Conservation (phyloP, 768 basidiomycete genomes). For the Hygrocybe coccinea region DNA sequence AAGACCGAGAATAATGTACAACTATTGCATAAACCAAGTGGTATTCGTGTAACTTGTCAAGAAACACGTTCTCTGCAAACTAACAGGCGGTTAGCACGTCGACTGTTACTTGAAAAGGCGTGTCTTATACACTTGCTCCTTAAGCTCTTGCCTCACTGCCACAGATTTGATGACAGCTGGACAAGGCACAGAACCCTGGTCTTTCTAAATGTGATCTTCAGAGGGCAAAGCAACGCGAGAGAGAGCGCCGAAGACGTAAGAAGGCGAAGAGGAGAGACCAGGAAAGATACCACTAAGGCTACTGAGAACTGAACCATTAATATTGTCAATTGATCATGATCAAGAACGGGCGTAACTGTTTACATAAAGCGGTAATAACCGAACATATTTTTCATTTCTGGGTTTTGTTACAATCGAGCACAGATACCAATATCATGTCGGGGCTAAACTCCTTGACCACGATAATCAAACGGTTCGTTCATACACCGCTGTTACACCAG, state of each 20-base stretch:
- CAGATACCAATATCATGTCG: conserved; percentile 32
- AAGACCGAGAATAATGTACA: conserved; percentile 92
- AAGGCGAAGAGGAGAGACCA: conserved; percentile 45
- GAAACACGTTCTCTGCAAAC: conserved; percentile 78
- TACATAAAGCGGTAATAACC: background rate
- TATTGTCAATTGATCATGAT: too few relatives aligned
- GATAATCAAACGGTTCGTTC: conserved; percentile 70
- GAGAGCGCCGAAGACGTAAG: conserved; percentile 69
- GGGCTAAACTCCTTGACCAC: conserved; percentile 69
- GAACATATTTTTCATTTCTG: background rate
- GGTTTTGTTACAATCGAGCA: background rate
- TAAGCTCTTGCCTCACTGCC: conserved; percentile 13
- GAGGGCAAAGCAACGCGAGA: conserved; percentile 68
- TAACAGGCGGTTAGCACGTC: conserved; percentile 76
- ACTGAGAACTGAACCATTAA: background rate
- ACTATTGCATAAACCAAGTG: conserved; percentile 82
- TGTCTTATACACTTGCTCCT: conserved; percentile 29
- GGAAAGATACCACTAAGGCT: background rate
- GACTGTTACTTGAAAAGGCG: conserved; percentile 70
- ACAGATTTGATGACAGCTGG: conserved; percentile 47
- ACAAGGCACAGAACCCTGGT: conserved; percentile 68
- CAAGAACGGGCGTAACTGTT: too few relatives aligned
- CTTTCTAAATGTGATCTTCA: conserved; percentile 64
- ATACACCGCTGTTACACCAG: conserved; percentile 2
- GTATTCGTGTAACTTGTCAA: conserved; percentile 82